Evolutionary conservation across 331 rosid species (phyloP), one percentile per base, ranked within the genome.

Genomic region (Prunus yedoensis): DNA sequence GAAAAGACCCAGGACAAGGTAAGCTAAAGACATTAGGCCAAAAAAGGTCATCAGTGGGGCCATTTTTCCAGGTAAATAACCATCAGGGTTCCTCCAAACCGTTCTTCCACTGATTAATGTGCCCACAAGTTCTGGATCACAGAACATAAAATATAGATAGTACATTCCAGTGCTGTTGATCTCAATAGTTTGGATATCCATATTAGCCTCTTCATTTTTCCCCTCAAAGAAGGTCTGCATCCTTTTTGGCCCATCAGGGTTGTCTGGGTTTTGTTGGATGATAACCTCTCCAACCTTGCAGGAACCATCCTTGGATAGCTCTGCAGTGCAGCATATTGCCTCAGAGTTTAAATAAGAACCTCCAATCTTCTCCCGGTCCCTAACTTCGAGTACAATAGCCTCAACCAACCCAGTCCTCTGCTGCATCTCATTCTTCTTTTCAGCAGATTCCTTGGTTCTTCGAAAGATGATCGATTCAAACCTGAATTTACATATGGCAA

Each of bases 231-330:
- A 90, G 4, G 91, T 86, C 86, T 83, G 90, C 74, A 87, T 77
- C 66, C 96, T 88, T 81, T 78, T 81, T 2, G 94, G 97, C 46
- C 96, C 88, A 23, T 75, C 63, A 1, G 88, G 80, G 13, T 89
- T 72, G 66, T 87, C 88, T 0, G 76, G 83, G 38, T 83, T 79
- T 76, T 82, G 89, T n/a, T 82, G 92, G 79, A 90, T 87, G 71
- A 90, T 90, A 71, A 93, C 89, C 86, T 93, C 96, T 60, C 98
- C 96, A 15, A 87, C 82, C 86, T 84, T 89, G 89, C 98, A 89
- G 13, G 92, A 90, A 53, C 91, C 90, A 52, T 81, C 79, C 74
- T 83, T 85, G 12, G 98, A 87, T 74, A 89, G 96, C 74, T 90
- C 88, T 1, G 90, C 91, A 6, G 93, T 93, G 85, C 98, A 90